Percentiles rank a stretch among this genome's conserved stretches.
Conservation (phyloP, 2,329 filamentous ascomycete species). For the Aspergillus viridinutans region DNA sequence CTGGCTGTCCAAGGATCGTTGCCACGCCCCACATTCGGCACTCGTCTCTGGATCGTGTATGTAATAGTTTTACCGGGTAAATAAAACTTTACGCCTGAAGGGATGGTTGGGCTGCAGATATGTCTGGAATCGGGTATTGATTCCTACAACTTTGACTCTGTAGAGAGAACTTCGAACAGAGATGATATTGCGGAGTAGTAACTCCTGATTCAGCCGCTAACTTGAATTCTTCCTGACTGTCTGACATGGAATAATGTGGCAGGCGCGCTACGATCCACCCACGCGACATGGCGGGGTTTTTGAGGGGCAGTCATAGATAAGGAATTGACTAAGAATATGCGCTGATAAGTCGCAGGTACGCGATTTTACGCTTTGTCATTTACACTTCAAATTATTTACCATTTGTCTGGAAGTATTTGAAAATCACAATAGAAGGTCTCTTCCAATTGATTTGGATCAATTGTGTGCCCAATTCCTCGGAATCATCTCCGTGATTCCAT, state of each 20-base stretch:
- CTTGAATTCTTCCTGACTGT: not conserved
- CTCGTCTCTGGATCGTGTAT: not conserved
- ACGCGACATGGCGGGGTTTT: slow-evolving; percentile 21
- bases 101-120: not conserved
- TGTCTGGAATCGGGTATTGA: not conserved
- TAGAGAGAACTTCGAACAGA: not conserved
- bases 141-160: not conserved
- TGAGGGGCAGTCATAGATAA: slow-evolving; percentile 20
- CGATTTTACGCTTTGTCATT: not conserved
- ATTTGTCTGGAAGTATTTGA: not conserved
- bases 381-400: not conserved
- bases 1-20: slow-evolving; percentile 28
- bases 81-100: not conserved
- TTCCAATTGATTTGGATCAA: not conserved
- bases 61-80: not conserved
- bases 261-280: slow-evolving; percentile 19
- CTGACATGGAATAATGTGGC: slow-evolving; percentile 10
- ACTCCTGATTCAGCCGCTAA: not conserved
- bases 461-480: not conserved
- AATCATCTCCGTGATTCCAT: not conserved
- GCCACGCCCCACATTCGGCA: slow-evolving; percentile 28
- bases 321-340: slow-evolving; percentile 2
- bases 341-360: slow-evolving; percentile 16
- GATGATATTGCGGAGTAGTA: not conserved
- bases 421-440: not conserved